Conservation (phyloP, 371 early-diverging fungal species). For the Mucor irregularis region DNA sequence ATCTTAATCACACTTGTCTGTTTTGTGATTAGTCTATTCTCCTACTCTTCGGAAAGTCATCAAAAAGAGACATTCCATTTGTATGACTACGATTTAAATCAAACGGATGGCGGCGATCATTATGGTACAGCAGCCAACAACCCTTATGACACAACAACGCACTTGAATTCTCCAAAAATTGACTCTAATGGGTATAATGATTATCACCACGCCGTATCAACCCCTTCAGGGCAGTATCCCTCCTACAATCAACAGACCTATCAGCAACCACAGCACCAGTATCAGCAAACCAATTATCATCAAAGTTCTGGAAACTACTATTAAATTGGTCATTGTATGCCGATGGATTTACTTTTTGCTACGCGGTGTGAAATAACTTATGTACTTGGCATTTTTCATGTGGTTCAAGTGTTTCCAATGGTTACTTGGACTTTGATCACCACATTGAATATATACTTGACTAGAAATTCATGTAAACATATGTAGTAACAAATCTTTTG, state of each 20-base stretch:
- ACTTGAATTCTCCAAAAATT: not conserved
- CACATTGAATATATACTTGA: too few species aligned
- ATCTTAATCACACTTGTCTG: conserved; percentile 20
- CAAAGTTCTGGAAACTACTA: too few species aligned
- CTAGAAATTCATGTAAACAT: too few species aligned
- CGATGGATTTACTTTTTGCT: too few species aligned
- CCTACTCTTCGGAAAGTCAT: not conserved
- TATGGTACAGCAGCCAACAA: not conserved
- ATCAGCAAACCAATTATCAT: not conserved
- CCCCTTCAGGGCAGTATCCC: not conserved
- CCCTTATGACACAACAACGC: not conserved
- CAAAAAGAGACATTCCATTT: conserved; percentile 4
- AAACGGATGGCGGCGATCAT: not conserved
- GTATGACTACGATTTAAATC: conserved; percentile 10
- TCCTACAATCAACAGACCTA: not conserved
- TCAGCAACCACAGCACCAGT: not conserved
- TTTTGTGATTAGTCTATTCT: conserved; percentile 21
- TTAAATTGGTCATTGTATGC: too few species aligned
- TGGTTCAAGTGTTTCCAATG: too few species aligned
- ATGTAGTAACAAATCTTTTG: too few species aligned
- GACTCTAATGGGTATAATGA: conserved; percentile 4
- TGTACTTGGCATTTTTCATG: too few species aligned
- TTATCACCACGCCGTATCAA: conserved; percentile 2
- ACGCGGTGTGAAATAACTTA: too few species aligned
- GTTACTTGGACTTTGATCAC: too few species aligned